Percentiles rank a stretch among this genome's conserved stretches.
Evolutionary conservation across 352 stramenopile species (phyloP).

Genomic region (Pythium scleroteichum): DNA sequence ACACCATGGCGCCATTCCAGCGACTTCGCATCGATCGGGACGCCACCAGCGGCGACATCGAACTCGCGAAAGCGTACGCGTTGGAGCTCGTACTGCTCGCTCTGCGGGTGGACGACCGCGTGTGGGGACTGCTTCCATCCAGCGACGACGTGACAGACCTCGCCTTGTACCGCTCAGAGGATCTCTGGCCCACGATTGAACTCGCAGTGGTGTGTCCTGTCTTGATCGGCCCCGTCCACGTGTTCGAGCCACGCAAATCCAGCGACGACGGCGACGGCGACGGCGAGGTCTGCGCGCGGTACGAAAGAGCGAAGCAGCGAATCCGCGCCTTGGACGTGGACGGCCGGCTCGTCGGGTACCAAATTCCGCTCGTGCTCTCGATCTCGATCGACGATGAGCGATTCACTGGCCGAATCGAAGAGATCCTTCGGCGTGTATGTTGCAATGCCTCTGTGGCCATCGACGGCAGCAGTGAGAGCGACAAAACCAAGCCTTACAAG

Average conservation of each 20-base stretch:
- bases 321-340: background rate
- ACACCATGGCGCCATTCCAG: background rate
- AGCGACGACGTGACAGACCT: background rate
- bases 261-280: background rate
- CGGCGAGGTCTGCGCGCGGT: background rate
- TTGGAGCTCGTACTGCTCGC: background rate
- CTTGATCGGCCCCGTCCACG: background rate
- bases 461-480: too few species aligned
- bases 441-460: too few species aligned
- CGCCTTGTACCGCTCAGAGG: background rate
- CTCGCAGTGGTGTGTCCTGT: too few species aligned
- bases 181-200: background rate
- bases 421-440: too few species aligned
- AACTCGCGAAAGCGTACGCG: background rate
- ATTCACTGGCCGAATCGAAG: too few species aligned
- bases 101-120: background rate
- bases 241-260: too few species aligned
- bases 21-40: too few species aligned
- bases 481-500: too few species aligned
- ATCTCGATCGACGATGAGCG: background rate
- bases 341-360: background rate
- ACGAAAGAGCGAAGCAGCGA: background rate
- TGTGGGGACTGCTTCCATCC: background rate
- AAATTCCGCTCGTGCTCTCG: background rate
- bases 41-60: too few species aligned